Conservation (phyloP, 352 stramenopile genomes). For the Albugo laibachii region DNA sequence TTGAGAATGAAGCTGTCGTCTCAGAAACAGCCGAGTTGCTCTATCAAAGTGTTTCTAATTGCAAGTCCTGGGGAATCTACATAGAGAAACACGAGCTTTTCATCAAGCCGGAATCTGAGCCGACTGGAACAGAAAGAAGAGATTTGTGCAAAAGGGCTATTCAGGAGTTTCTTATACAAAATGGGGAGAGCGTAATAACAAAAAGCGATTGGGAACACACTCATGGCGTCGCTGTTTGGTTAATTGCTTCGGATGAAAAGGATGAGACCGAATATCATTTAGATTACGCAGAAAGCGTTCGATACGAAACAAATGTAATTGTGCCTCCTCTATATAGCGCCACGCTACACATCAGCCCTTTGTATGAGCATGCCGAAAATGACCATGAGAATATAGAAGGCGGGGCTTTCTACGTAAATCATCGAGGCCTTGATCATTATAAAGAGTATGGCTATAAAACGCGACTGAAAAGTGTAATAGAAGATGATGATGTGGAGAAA, state of each 20-base stretch:
- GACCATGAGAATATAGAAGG: too few relatives aligned
- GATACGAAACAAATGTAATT: constrained; percentile 51
- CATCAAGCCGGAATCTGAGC: constrained; percentile 1
- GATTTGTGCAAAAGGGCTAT: constrained; percentile 11
- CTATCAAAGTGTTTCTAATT: constrained; percentile 30
- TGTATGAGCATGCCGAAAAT: constrained; percentile 6
- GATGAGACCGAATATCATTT: constrained; percentile 53
- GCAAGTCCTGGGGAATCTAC: constrained; percentile 50
- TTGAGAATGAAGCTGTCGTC: constrained; percentile 27
- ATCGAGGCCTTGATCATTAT: too few relatives aligned
- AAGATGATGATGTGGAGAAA: too few relatives aligned
- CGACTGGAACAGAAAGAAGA: constrained; percentile 1
- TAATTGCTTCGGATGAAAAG: constrained; percentile 36
- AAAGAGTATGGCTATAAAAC: too few relatives aligned
- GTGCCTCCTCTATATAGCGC: constrained; percentile 50
- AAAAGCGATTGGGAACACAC: constrained; percentile 15
- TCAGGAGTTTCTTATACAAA: constrained; percentile 31
- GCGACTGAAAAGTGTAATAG: too few relatives aligned
- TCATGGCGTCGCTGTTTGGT: constrained; percentile 40
- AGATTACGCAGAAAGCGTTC: constrained; percentile 50
- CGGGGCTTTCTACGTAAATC: too few relatives aligned
- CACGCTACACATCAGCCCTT: constrained; percentile 48
- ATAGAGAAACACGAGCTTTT: constrained; percentile 14
- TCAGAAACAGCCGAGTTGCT: constrained; percentile 21
- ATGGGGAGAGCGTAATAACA: constrained; percentile 9